Conservation (phyloP, 495 filamentous ascomycete species). For the Rusavskia elegans region DNA sequence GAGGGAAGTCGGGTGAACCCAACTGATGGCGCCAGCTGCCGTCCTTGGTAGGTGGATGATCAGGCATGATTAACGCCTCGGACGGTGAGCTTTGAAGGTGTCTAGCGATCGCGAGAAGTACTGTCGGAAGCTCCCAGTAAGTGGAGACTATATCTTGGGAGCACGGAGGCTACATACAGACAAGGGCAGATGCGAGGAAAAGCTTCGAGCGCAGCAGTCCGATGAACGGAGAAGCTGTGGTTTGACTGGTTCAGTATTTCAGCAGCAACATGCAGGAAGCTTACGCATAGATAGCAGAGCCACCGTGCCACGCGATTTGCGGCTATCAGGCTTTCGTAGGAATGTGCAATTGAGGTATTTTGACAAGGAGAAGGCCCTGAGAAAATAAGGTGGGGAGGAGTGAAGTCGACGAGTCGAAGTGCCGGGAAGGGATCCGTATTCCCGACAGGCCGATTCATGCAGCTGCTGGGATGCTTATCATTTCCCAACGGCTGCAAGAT, state of each 20-base stretch:
- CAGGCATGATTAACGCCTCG: background rate
- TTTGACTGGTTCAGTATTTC: too few species aligned
- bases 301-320: too few species aligned
- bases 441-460: background rate
- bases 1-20: constrained; percentile 36
- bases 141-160: background rate
- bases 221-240: too few species aligned
- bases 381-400: too few species aligned
- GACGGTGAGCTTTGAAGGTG: background rate
- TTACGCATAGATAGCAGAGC: too few species aligned
- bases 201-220: background rate
- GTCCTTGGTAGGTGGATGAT: constrained; percentile 4
- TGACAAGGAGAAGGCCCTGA: too few species aligned
- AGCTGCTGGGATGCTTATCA: background rate
- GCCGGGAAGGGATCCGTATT: background rate
- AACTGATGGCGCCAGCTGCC: constrained; percentile 6
- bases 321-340: too few species aligned
- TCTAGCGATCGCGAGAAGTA: background rate
- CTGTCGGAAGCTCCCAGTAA: background rate
- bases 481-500: background rate
- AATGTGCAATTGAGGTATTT: too few species aligned
- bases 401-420: background rate
- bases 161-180: background rate
- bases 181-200: background rate
- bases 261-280: too few species aligned